Evolutionary conservation across 768 basidiomycete genomes (phyloP).

Genomic region (Leucocoprinus leucothites): DNA sequence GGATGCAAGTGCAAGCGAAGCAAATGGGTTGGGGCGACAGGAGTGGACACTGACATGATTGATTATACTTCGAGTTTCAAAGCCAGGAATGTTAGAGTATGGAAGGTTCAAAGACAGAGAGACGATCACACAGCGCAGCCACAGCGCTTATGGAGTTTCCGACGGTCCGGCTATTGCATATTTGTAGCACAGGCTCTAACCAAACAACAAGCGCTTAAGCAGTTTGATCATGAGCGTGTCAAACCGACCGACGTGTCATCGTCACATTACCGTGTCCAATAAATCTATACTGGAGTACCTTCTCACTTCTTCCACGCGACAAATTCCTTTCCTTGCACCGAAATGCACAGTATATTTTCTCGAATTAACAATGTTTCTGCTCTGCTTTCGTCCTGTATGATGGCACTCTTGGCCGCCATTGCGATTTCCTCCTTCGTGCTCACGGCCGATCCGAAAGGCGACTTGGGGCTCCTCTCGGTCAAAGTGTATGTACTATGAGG

Average conservation of each 20-base stretch:
- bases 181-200: not conserved
- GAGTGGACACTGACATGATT: conserved; percentile 22
- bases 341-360: conserved; percentile 70
- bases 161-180: not conserved
- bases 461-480: conserved; percentile 56
- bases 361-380: conserved; percentile 74
- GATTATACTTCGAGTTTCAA: not conserved
- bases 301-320: conserved; percentile 2
- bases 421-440: conserved; percentile 73
- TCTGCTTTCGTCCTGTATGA: conserved; percentile 70
- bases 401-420: conserved; percentile 67
- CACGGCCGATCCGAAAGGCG: conserved; percentile 53
- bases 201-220: conserved; percentile 14
- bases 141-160: no score
- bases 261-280: conserved; percentile 5
- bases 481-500: conserved; percentile 63
- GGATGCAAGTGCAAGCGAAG: conserved; percentile 71
- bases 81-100: not conserved
- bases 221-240: not conserved
- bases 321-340: conserved; percentile 9
- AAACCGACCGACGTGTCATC: conserved; percentile 7
- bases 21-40: conserved; percentile 67
- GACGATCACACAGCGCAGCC: no score
- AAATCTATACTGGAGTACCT: not conserved
- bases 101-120: not conserved